These are phyloP conservation scores for Penicillium coprophilum DNA, from an alignment of 495 filamentous ascomycete species.

Conservation along the genomic window DNA sequence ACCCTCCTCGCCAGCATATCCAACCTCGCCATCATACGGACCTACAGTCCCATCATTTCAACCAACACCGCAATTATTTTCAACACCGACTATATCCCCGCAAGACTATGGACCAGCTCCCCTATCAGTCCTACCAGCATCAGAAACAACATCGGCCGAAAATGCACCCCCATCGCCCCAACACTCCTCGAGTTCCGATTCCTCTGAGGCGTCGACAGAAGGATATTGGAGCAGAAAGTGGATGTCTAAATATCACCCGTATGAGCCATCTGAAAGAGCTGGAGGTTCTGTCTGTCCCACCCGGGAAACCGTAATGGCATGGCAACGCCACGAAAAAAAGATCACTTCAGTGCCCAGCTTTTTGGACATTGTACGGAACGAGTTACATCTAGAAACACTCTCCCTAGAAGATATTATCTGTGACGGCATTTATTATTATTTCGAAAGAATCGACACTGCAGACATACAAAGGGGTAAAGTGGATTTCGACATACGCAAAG, in stretches of 20 bases:
- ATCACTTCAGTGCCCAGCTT: slow-evolving; percentile 16
- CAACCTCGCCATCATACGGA: background rate
- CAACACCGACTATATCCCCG: background rate
- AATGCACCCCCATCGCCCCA: slow-evolving; percentile 9
- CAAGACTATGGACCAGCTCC: slow-evolving; percentile 8
- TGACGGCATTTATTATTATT: slow-evolving; percentile 20
- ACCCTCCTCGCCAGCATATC: background rate
- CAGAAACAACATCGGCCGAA: slow-evolving; percentile 8
- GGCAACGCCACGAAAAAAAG: slow-evolving; percentile 17
- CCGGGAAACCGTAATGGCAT: slow-evolving; percentile 11
- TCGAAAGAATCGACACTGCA: slow-evolving; percentile 10
- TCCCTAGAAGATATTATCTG: slow-evolving; percentile 18
- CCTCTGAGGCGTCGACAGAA: slow-evolving; percentile 12
- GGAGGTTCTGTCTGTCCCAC: slow-evolving; percentile 9
- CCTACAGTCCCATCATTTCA: slow-evolving; percentile 2
- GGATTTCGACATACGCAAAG: slow-evolving; percentile 16
- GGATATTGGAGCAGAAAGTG: slow-evolving; percentile 14
- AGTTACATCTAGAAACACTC: slow-evolving; percentile 17
- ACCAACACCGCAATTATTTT: slow-evolving; percentile 4
- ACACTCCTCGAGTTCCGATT: slow-evolving; percentile 13
- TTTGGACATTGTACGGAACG: slow-evolving; percentile 15
- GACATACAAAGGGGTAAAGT: slow-evolving; percentile 7
- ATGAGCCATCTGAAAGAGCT: slow-evolving; percentile 8
- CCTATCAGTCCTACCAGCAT: slow-evolving; percentile 4
- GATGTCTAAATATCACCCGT: slow-evolving; percentile 12